These are phyloP conservation scores for Clonostachys solani DNA, from an alignment of 2,329 filamentous ascomycete genomes.

Conservation along the genomic window DNA sequence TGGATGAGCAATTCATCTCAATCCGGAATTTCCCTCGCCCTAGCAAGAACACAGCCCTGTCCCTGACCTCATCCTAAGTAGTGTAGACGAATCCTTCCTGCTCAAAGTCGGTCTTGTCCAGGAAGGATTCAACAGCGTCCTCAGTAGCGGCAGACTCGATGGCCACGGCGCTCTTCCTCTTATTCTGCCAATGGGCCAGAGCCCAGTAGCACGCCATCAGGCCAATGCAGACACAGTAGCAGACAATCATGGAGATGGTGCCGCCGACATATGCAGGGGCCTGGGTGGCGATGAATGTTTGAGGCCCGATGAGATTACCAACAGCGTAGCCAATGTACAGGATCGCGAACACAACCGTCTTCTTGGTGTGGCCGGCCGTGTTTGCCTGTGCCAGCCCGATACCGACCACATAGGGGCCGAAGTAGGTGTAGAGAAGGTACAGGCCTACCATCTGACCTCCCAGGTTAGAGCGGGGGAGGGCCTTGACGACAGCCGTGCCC, in stretches of 20 bases:
- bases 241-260: slow-evolving; percentile 35
- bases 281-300: slow-evolving; percentile 1
- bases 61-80: slow-evolving; percentile 22
- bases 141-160: too few relatives aligned
- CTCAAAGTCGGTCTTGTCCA: slow-evolving; percentile 63
- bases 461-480: neutral
- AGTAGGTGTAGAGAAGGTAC: neutral
- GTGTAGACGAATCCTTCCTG: slow-evolving; percentile 62
- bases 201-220: slow-evolving; percentile 48
- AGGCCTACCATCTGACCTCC: slow-evolving; percentile 1
- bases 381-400: neutral
- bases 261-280: slow-evolving; percentile 11
- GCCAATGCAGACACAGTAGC: slow-evolving; percentile 6
- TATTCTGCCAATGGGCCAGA: neutral
- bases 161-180: neutral
- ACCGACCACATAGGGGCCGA: neutral
- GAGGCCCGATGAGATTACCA: slow-evolving; percentile 3
- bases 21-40: too few relatives aligned
- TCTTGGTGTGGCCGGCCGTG: slow-evolving; percentile 8
- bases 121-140: slow-evolving; percentile 41
- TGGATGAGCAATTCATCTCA: too few relatives aligned
- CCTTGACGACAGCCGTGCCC: neutral
- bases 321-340: slow-evolving; percentile 4
- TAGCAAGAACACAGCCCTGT: too few relatives aligned
- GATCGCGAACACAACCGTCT: slow-evolving; percentile 3